Base-by-base conservation (phyloP, 495 filamentous ascomycete genomes). In the Pyrenula massariospora region DNA sequence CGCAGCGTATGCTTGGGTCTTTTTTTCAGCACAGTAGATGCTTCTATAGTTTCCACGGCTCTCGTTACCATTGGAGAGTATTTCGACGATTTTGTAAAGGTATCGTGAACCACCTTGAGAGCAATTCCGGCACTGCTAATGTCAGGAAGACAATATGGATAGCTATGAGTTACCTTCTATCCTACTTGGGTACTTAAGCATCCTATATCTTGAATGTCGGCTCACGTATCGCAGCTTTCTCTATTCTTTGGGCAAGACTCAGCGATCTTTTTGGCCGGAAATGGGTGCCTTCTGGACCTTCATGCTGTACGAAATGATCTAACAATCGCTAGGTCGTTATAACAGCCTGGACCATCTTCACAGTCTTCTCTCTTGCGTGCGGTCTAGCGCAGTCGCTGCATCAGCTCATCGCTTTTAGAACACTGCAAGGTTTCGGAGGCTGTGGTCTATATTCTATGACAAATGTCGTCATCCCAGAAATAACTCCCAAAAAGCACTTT, bases 11-110 rank as follows among this genome's bases (percentile, higher is more conserved):
- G 75, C 12, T 52, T 78, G 3, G 70, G 73, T 48, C 70, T 84
- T 5, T 75, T 84, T 53, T 73, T 84, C 21, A 74, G 76, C 12
- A 78, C 72, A n/a, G 60, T 84, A 2, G 83, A 86, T 58, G 73
- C 58, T 24, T 78, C 76, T 2, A 84, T 85, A 52, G 78, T 85
- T n/a, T 79, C 75, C 24, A 85, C 82, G 0, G 73, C 82, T 0
- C 65, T 84, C 3, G 72, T 83, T 12, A 74, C 75, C 12, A 79
- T 84, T 31, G 77, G 73, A 0, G 65, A 75, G 52, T 74, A 78
- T 22, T 68, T 83, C 10, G 60, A 69, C 0, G 68, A 76, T 48
- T 42, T 42, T 42, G 31, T 42, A 42, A 5, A 42, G 31, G 31
- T 42, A 42, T 42, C 31, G 31, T 42, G 31, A 5, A 42, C 31